Percentiles rank a stretch among this genome's conserved stretches.
These are phyloP conservation scores for Moniliophthora roreri DNA, from an alignment of 1,284 basidiomycete species.

Conservation along the genomic window DNA sequence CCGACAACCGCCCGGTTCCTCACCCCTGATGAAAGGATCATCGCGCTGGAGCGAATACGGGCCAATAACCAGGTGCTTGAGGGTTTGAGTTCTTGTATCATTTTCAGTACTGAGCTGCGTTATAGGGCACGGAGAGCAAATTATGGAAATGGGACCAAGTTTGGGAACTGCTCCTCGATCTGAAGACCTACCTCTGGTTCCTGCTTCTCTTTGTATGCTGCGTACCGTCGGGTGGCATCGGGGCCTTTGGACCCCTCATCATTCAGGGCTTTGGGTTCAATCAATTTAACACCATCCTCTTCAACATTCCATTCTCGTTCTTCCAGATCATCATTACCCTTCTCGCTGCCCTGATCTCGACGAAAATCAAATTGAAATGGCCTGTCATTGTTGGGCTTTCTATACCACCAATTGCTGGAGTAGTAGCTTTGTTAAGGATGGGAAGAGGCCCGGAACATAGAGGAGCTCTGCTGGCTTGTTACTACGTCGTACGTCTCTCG, in stretches of 20 bases:
- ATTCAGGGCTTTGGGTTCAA: constrained; percentile 38
- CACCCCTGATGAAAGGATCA: constrained; percentile 37
- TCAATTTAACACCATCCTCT: constrained; percentile 42
- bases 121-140: constrained; percentile 40
- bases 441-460: constrained; percentile 29
- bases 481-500: constrained; percentile 41
- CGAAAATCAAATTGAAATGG: constrained; percentile 47
- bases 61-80: constrained; percentile 37
- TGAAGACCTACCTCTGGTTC: constrained; percentile 47
- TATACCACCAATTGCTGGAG: constrained; percentile 40
- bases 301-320: constrained; percentile 49
- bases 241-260: constrained; percentile 43
- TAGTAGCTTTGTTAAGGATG: constrained; percentile 32
- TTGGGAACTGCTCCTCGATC: constrained; percentile 38
- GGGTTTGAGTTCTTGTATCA: neutral
- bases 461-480: constrained; percentile 37
- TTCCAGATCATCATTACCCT: constrained; percentile 44
- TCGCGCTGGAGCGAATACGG: constrained; percentile 41
- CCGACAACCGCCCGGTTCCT: constrained; percentile 39
- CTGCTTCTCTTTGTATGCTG: constrained; percentile 39
- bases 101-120: neutral
- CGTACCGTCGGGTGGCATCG: constrained; percentile 40
- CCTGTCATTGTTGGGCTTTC: constrained; percentile 43
- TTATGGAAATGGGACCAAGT: constrained; percentile 47
- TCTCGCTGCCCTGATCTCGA: constrained; percentile 39